Evolutionary conservation across 176 grass and related monocot species (phyloP), one percentile per base, ranked within the genome.

Genomic region (Tillandsia fasciculata): DNA sequence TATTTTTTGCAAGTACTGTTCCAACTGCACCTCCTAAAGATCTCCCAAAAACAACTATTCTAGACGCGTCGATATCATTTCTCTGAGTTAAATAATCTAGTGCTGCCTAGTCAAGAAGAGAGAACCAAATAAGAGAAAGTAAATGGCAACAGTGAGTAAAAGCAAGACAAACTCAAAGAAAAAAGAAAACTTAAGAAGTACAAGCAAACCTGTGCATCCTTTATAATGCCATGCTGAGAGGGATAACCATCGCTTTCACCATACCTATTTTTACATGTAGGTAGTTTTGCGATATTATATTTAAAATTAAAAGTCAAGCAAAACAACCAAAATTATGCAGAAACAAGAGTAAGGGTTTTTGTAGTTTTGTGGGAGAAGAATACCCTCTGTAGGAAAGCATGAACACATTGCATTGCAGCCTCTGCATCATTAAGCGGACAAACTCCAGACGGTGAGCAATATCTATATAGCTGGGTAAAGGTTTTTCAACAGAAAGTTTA

Each of bases 361-460:
- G 76, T 33, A 70, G 49, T 67, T 33, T 22, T 72, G 2, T 50
- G 49, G 68, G 33, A 49, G 53, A 79, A 77, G 0, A 72, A 84
- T 88, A 99, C 95, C 95, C 95, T 83, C 95, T 84, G 64, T 99
- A 99, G 71, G 95, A 99, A 90, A 99, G 95, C 95, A 99, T 99
- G 77, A 99, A 93, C n/a, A 90, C 90, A 86, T 99, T 99, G 95
- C 95, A 99, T 61, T 99, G 87, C 29, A 99, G 80, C 58, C 61
- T 75, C 72, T 99, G 87, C 95, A 99, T 90, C 87, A 99, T 90
- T 73, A 90, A 52, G 49, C 73, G 87, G 56, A 99, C 87, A 61
- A 87, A 99, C 53, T 99, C 95, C 74, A 99, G 84, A 63, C 95
- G 86, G 76, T 99, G 95, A 85, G 95, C 95, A 71, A 99, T 99